Conservation (phyloP, 306 rosid species). For the Vigna reflexopilosa region DNA sequence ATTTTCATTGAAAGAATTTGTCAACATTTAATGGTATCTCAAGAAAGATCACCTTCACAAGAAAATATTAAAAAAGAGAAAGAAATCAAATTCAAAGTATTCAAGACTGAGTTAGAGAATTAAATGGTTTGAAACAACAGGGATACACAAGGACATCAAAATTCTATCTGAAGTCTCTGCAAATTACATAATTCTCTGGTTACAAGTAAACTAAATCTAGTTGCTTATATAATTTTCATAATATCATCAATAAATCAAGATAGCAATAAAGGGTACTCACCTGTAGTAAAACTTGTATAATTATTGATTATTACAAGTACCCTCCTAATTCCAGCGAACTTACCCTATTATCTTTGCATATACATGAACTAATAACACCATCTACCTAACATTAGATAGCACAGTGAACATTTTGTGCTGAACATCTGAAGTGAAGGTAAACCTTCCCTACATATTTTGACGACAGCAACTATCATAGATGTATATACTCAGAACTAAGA, state of each 20-base stretch:
- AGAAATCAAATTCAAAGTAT: not conserved
- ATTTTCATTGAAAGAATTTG: too few species aligned
- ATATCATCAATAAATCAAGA: slow-evolving; percentile 12
- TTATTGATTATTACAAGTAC: slow-evolving; percentile 42
- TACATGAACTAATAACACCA: slow-evolving; percentile 31
- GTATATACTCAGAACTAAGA: slow-evolving; percentile 40
- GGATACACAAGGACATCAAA: not conserved
- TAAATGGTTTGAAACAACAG: not conserved
- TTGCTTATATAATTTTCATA: slow-evolving; percentile 21
- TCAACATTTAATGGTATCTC: too few species aligned
- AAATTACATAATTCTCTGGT: not conserved
- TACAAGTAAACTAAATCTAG: slow-evolving; percentile 14
- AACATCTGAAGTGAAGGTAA: slow-evolving; percentile 23
- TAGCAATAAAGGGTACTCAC: slow-evolving; percentile 10
- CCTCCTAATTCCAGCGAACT: slow-evolving; percentile 37
- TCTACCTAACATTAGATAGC: slow-evolving; percentile 32
- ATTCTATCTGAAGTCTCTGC: not conserved
- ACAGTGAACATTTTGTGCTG: slow-evolving; percentile 27
- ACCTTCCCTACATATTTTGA: slow-evolving; percentile 30
- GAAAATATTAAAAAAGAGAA: too few species aligned
- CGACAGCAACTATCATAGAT: slow-evolving; percentile 34
- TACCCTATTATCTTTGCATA: slow-evolving; percentile 29
- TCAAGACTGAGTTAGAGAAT: not conserved
- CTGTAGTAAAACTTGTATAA: slow-evolving; percentile 27
- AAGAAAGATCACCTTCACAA: too few species aligned